phyloP scores from a whole-genome alignment of 2,329 filamentous ascomycete species.

The Phialophora expanda region DNA sequence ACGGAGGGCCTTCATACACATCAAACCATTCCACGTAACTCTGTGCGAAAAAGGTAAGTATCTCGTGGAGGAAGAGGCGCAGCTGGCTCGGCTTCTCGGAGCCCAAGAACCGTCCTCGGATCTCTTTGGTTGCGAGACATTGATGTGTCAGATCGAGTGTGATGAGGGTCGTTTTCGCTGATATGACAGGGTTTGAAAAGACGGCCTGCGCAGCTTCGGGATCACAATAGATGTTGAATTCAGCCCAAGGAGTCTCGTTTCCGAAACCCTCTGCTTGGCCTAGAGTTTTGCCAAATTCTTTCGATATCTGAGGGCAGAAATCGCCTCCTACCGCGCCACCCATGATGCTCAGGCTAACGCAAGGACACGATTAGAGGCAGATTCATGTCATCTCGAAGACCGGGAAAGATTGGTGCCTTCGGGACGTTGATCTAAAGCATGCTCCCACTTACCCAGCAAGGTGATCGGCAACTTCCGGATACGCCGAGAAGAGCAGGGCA shows the following conservation, averaged over 20 bases:
- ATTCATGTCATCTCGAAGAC: background rate
- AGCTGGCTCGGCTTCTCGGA: slow-evolving; percentile 58
- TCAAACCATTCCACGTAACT: slow-evolving; percentile 84
- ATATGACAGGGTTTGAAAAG: slow-evolving; percentile 71
- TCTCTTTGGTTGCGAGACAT: slow-evolving; percentile 74
- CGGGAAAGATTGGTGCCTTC: background rate
- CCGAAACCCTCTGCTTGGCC: slow-evolving; percentile 51
- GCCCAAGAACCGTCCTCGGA: slow-evolving; percentile 73
- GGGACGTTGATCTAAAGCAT: background rate
- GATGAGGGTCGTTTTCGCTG: slow-evolving; percentile 77
- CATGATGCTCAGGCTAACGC: slow-evolving; percentile 74
- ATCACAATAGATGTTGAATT: slow-evolving; percentile 91
- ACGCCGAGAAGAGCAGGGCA: slow-evolving; percentile 72
- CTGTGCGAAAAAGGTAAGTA: slow-evolving; percentile 84
- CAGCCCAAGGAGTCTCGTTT: slow-evolving; percentile 67
- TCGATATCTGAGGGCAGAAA: slow-evolving; percentile 77
- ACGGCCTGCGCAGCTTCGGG: slow-evolving; percentile 81
- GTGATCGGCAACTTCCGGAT: slow-evolving; percentile 75
- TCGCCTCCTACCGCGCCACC: slow-evolving; percentile 80
- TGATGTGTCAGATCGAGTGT: slow-evolving; percentile 88
- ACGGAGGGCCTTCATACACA: slow-evolving; percentile 77
- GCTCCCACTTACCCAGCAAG: slow-evolving; percentile 62
- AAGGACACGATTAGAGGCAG: slow-evolving; percentile 1
- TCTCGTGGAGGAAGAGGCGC: slow-evolving; percentile 79
- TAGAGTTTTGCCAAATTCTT: slow-evolving; percentile 57